Evolutionary conservation across 108 stramenopile species (phyloP), one percentile per base, ranked within the genome.

Genomic region (Nitzschia sp.): DNA sequence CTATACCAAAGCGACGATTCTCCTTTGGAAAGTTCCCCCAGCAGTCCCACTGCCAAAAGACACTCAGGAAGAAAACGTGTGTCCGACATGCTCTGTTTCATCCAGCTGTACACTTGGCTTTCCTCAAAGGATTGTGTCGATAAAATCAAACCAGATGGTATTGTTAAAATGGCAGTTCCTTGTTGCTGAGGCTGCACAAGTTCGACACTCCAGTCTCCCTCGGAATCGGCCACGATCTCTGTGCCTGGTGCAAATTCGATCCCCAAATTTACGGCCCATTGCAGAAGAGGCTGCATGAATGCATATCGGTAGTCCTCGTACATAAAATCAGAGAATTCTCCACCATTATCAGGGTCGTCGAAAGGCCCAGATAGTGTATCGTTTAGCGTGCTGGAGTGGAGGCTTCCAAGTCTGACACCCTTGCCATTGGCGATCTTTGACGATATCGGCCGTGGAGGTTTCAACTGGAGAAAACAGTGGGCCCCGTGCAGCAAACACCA

Each of bases 1-100:
- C 74, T 61, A 41, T 70, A 60, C 69, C 71, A 90, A 19, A 50
- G 36, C 25, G 71, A 75, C 38, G 55, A 45, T 44, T 73, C 66
- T 3, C 72, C 79, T 16, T 32, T 23, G 45, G 78, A 81, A 25
- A 71, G 77, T 65, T 88, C 87, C 35, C 52, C 56, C 35, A 88
- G 52, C 0, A 88, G 4, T 55, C 80, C 77, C 23, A 80, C 34
- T 19, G 81, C 77, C 22, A 88, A 58, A 31, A 80, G 59, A 66
- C 80, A 88, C 38, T 77, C 72, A 3, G 63, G 63, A 3, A 58
- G 32, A 46, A 52, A 73, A 25, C 66, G 31, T 33, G 66, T 32
- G 6, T 56, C 30, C 28, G 34, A 31, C 45, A 0, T 58, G 46
- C 33, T 36, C 5, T 72, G 54, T 38, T 0, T 27, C 29, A 46